Conservation (phyloP, 2,329 filamentous ascomycete genomes). For the Mycosphaerella arachidis region DNA sequence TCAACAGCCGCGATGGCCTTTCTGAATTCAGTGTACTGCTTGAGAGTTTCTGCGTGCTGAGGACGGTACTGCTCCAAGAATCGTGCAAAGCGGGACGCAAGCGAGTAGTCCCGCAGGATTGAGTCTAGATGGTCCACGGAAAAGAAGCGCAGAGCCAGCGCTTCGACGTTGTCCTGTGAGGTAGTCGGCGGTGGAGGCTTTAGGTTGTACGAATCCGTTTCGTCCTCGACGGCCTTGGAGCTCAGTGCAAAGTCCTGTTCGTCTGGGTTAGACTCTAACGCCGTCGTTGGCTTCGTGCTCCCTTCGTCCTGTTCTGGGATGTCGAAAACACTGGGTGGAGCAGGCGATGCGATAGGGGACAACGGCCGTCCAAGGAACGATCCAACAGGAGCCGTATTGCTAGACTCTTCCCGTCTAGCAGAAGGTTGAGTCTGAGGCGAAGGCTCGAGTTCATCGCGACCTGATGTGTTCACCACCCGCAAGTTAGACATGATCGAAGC, state of each 20-base stretch:
- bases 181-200: conserved; percentile 35
- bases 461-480: not conserved
- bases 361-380: conserved; percentile 3
- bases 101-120: conserved; percentile 37
- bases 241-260: not conserved
- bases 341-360: conserved; percentile 19
- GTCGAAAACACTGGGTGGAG: conserved; percentile 28
- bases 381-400: not conserved
- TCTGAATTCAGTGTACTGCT: conserved; percentile 38
- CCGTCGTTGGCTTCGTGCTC: not conserved
- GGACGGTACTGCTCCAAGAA: conserved; percentile 41
- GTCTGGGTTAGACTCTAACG: not conserved
- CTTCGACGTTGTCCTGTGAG: conserved; percentile 32
- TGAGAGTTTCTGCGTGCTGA: conserved; percentile 32
- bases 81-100: conserved; percentile 34
- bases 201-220: conserved; percentile 35
- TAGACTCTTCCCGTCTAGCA: not conserved
- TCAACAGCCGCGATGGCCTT: conserved; percentile 42
- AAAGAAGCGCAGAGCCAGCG: conserved; percentile 38
- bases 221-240: conserved; percentile 14
- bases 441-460: not conserved
- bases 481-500: not conserved
- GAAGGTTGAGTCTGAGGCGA: not conserved
- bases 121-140: conserved; percentile 41
- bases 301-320: conserved; percentile 8